These are phyloP conservation scores for Phylloporus sp. DNA, from an alignment of 768 basidiomycete species.

Conservation along the genomic window DNA sequence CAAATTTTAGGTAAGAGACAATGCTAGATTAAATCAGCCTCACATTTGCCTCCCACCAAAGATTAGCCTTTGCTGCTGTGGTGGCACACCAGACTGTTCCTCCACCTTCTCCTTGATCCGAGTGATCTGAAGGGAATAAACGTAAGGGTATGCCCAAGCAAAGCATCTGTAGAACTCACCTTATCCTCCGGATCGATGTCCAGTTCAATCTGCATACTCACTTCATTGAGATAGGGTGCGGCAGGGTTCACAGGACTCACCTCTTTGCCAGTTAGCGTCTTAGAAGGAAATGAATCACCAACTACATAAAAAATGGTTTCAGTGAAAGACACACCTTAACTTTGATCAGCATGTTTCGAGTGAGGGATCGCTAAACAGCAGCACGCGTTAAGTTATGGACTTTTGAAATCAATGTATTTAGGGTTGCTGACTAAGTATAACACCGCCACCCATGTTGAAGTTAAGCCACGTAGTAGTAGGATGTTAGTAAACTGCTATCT, in stretches of 20 bases:
- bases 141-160: not conserved
- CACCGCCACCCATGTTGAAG: no score
- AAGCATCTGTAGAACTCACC: slow-evolving; percentile 38
- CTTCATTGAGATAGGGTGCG: slow-evolving; percentile 9
- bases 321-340: slow-evolving; percentile 16
- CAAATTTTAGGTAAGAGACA: not conserved
- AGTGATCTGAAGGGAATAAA: slow-evolving; percentile 55
- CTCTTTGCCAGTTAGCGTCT: slow-evolving; percentile 98
- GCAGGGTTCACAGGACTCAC: slow-evolving; percentile 37
- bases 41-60: slow-evolving; percentile 92
- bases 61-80: slow-evolving; percentile 92
- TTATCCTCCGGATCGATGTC: slow-evolving; percentile 90
- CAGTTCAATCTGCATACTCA: slow-evolving; percentile 73
- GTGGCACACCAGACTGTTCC: slow-evolving; percentile 97
- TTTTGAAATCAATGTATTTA: not conserved
- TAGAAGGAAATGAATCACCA: not conserved
- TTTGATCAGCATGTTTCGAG: slow-evolving; percentile 23
- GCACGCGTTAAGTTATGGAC: no score
- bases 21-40: slow-evolving; percentile 23
- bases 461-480: no score
- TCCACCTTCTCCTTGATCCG: slow-evolving; percentile 98
- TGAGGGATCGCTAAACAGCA: not conserved
- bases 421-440: slow-evolving; percentile 2
- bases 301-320: not conserved
- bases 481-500: no score